Conservation (phyloP, 2,329 filamentous ascomycete species). For the Fusarium papillatum region DNA sequence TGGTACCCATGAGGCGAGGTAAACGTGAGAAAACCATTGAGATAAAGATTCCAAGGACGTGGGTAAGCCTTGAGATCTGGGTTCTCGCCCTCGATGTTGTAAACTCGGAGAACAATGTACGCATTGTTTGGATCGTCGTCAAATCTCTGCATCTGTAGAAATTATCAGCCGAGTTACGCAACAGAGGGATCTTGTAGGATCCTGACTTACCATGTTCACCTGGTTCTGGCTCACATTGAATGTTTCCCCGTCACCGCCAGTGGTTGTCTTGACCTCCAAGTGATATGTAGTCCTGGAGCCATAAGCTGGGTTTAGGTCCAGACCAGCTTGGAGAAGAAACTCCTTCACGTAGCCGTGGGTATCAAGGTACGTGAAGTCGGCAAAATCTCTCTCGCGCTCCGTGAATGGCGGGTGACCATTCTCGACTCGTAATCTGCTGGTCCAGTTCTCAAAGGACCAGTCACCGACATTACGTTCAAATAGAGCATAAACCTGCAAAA, state of each 20-base stretch:
- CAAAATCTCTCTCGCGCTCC: not conserved
- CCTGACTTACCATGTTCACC: not conserved
- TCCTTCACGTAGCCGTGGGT: not conserved
- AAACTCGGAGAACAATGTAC: not conserved
- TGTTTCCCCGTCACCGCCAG: not conserved
- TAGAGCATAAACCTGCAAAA: not conserved
- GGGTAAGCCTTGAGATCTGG: not conserved
- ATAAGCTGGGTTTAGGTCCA: not conserved
- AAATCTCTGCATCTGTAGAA: not conserved
- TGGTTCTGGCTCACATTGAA: not conserved
- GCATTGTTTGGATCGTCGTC: not conserved
- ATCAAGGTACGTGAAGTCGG: not conserved
- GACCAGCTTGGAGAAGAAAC: not conserved
- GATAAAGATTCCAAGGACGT: not conserved
- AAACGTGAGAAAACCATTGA: not conserved
- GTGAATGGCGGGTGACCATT: not conserved
- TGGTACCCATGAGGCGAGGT: not conserved
- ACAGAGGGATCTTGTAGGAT: no score
- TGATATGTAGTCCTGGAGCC: not conserved
- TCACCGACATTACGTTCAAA: not conserved
- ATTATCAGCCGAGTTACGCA: not conserved
- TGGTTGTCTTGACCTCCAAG: not conserved
- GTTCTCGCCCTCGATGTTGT: not conserved
- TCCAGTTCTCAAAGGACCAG: not conserved
- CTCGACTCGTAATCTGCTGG: not conserved